A percentile compares a stretch with the other conserved stretches of the same genome.
phyloP scores from a whole-genome alignment of 495 filamentous ascomycete genomes.

The Trichoderma reesei region DNA sequence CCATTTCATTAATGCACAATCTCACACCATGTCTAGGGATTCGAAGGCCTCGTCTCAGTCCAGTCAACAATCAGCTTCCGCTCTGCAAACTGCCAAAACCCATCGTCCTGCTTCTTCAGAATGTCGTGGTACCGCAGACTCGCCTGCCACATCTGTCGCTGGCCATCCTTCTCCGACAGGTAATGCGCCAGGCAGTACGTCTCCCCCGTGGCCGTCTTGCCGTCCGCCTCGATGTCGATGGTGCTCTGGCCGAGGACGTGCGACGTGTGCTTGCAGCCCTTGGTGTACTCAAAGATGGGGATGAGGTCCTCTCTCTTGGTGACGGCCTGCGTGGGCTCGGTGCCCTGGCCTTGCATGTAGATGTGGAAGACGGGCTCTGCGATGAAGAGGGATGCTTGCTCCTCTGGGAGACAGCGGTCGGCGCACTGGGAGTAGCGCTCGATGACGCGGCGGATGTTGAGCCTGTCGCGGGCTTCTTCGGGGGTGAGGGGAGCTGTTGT shows the following conservation, averaged over 20 bases:
- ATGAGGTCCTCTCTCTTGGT: background rate
- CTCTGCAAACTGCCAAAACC: background rate
- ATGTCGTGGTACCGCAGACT: background rate
- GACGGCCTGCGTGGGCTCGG: background rate
- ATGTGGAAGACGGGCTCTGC: background rate
- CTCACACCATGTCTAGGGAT: background rate
- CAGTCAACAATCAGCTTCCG: slow-evolving; percentile 1
- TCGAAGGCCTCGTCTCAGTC: background rate
- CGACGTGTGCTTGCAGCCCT: background rate
- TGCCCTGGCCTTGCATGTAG: background rate
- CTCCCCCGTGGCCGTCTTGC: background rate
- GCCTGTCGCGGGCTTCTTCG: background rate
- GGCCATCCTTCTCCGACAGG: background rate
- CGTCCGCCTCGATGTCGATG: background rate
- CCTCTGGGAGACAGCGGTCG: background rate
- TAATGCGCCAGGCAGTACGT: background rate
- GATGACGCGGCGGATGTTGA: background rate
- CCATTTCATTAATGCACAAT: background rate
- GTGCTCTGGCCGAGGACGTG: background rate
- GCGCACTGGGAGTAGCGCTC: background rate
- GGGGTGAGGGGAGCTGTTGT: background rate
- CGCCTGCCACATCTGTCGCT: background rate
- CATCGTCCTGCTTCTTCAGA: background rate
- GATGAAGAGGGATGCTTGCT: background rate
- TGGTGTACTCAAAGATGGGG: background rate